Percentiles rank a stretch among this genome's conserved stretches.
Conservation (phyloP, 305 asterid genomes). For the Euphrasia arctica region DNA sequence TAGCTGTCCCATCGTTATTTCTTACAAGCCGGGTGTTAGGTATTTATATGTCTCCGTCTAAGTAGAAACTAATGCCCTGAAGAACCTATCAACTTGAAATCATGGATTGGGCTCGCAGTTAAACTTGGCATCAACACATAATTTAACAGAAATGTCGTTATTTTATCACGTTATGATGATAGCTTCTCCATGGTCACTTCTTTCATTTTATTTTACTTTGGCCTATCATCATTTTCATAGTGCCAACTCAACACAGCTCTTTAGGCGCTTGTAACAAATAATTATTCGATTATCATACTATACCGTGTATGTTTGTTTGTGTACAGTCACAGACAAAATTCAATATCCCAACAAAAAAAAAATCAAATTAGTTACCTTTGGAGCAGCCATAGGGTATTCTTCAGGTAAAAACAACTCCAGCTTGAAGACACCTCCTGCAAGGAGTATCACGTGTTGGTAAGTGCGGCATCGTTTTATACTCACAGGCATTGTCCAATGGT, state of each 20-base stretch:
- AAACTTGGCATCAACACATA: not conserved
- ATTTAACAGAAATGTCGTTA: not conserved
- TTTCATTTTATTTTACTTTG: no score
- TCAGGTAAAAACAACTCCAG: constrained; percentile 95
- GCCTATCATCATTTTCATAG: no score
- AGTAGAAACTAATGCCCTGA: constrained; percentile 12
- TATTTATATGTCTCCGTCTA: not conserved
- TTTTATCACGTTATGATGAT: not conserved
- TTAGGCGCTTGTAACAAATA: constrained; percentile 7
- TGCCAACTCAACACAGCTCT: no score
- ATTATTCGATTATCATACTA: not conserved
- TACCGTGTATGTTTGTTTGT: not conserved
- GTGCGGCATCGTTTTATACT: no score
- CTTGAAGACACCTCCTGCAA: constrained; percentile 96
- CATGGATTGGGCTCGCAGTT: not conserved
- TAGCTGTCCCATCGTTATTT: constrained; percentile 11
- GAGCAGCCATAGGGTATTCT: constrained; percentile 99
- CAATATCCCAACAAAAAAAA: constrained; percentile 10
- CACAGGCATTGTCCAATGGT: no score
- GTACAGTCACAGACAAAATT: constrained; percentile 19
- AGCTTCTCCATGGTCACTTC: constrained; percentile 9
- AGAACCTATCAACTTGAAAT: constrained; percentile 6
- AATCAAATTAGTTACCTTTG: constrained; percentile 88
- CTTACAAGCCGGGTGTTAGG: not conserved
- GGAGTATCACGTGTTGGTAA: no score